Percentiles rank a stretch among this genome's conserved stretches.
phyloP scores from a whole-genome alignment of 225 moss, liverwort and hornwort species.

The Bryoerythrophyllum caledonicum region DNA sequence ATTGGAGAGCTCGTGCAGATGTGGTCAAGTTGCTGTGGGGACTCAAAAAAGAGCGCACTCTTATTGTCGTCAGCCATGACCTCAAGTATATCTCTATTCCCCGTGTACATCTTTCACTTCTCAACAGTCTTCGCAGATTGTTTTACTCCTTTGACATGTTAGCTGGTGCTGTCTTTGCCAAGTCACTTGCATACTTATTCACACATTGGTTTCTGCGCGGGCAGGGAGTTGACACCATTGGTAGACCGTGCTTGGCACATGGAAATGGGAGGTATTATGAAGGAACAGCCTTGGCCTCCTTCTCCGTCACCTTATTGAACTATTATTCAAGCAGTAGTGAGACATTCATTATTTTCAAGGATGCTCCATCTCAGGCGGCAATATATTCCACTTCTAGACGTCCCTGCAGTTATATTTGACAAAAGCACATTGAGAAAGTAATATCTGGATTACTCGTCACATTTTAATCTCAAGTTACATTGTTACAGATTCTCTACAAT shows the following conservation, averaged over 20 bases:
- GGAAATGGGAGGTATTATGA: slow-evolving; percentile 90
- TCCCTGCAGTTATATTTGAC: too few relatives aligned
- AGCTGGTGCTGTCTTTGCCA: not conserved
- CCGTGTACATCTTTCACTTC: not conserved
- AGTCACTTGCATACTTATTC: slow-evolving; percentile 20
- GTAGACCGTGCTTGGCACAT: slow-evolving; percentile 96
- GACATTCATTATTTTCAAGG: not conserved
- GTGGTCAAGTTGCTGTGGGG: slow-evolving; percentile 75
- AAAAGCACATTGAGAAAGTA: not conserved
- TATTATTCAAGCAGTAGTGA: slow-evolving; percentile 1
- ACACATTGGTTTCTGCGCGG: slow-evolving; percentile 19
- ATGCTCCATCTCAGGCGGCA: slow-evolving; percentile 7
- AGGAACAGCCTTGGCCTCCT: slow-evolving; percentile 63
- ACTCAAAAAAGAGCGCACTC: slow-evolving; percentile 75
- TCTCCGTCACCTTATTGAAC: slow-evolving; percentile 21
- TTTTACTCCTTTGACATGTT: not conserved
- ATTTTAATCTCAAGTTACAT: not conserved
- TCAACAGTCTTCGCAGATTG: not conserved
- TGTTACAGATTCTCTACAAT: not conserved
- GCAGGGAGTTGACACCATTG: slow-evolving; percentile 78
- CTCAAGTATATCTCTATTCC: slow-evolving; percentile 54
- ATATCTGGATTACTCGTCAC: not conserved
- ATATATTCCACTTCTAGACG: too few relatives aligned
- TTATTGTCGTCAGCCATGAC: slow-evolving; percentile 93
- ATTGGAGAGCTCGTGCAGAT: slow-evolving; percentile 91